Evolutionary conservation across 441 rosid species (phyloP).

Genomic region (Gossypium aridum): DNA sequence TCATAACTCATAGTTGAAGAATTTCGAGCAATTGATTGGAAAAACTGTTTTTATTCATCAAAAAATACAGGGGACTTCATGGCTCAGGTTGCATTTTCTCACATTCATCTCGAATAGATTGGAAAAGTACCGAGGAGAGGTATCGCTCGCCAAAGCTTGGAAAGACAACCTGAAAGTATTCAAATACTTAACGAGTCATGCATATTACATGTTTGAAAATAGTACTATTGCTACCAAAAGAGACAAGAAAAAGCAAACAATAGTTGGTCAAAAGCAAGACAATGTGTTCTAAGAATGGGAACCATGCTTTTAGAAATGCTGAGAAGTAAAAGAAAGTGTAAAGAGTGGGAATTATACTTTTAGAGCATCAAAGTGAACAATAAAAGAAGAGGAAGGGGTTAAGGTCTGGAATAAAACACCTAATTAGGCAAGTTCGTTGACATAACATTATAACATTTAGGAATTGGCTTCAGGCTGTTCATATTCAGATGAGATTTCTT

Average conservation of each 20-base stretch:
- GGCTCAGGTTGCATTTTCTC: slow-evolving; percentile 83
- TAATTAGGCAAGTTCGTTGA: background rate
- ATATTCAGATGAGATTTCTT: background rate
- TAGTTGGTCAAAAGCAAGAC: background rate
- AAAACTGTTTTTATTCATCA: background rate
- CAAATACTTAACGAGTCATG: background rate
- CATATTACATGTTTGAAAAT: slow-evolving; percentile 3
- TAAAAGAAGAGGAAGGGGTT: background rate
- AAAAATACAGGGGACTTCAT: slow-evolving; percentile 20
- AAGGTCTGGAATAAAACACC: background rate
- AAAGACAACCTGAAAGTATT: slow-evolving; percentile 61
- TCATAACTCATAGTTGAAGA: background rate
- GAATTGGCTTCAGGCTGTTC: background rate
- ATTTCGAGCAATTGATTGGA: background rate
- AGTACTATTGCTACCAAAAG: background rate
- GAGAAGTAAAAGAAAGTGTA: background rate
- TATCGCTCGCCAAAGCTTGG: slow-evolving; percentile 97
- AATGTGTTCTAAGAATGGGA: background rate
- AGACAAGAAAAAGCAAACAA: background rate
- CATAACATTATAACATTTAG: background rate
- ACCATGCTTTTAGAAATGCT: background rate
- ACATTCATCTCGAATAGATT: slow-evolving; percentile 83
- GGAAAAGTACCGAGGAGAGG: slow-evolving; percentile 78
- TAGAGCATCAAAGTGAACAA: background rate
- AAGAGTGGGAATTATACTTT: background rate